Conservation (phyloP, 1,139 yeast species). For the Debaryomycetaceae sp. region DNA sequence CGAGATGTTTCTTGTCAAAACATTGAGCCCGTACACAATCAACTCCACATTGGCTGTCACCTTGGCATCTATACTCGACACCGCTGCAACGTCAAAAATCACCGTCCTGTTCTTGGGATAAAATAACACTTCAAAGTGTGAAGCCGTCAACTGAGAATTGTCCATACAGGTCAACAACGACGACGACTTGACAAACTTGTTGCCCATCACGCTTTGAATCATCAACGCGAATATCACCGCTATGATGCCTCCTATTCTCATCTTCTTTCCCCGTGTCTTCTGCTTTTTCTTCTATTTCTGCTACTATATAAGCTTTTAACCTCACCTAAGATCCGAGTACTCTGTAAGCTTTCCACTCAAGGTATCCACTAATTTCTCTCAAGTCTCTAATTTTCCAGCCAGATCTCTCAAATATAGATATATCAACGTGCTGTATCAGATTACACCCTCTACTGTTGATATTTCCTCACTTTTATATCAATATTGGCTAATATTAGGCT, state of each 20-base stretch:
- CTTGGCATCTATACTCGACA: conserved; percentile 74
- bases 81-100: conserved; percentile 68
- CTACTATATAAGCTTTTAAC: no score
- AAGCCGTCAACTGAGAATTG: conserved; percentile 81
- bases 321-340: no score
- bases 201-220: conserved; percentile 16
- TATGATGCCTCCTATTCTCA: not conserved
- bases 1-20: conserved; percentile 52
- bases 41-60: conserved; percentile 65
- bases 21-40: conserved; percentile 81
- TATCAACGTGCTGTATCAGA: no score
- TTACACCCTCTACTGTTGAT: no score
- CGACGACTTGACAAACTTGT: conserved; percentile 45
- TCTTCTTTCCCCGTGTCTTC: not conserved
- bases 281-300: not conserved
- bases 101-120: conserved; percentile 65
- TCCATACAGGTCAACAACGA: conserved; percentile 95
- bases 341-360: not conserved
- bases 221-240: conserved; percentile 4
- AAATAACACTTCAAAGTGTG: conserved; percentile 74
- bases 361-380: not conserved
- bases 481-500: not conserved
- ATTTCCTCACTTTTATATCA: no score
- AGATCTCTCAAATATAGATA: not conserved
- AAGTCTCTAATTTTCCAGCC: not conserved